Evolutionary conservation across 2,329 filamentous ascomycete genomes (phyloP), one percentile per base, ranked within the genome.

Genomic region (Harringtonia lauricola): DNA sequence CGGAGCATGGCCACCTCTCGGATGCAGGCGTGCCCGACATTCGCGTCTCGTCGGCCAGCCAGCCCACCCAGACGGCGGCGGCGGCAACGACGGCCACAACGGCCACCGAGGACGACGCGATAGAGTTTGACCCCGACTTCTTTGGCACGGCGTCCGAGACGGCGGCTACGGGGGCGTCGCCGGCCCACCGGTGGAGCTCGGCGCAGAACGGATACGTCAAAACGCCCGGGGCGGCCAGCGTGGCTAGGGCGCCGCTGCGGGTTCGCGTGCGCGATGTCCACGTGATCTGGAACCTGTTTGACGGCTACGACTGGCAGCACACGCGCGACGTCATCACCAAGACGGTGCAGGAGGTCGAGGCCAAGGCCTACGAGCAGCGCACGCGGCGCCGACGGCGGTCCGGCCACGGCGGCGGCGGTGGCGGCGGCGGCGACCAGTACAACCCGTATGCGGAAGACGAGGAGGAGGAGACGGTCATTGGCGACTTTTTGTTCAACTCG

Each of bases 401-500:
- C 42, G 66, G 72, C 9, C 29, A 26, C 24, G 8, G 8, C 10
- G 12, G 13, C 6, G 8, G 10, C 12, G 17, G 33, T 35, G 6
- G 9, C 10, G 34, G 34, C 34, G n/a, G 12, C 24, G 69, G 74
- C 43, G 56, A 63, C 58, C 76, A 61, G 55, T 46, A 46, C 46
- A 46, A 28, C 19, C 44, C 48, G 2, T 52, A 49, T 24, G 40
- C 47, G 22, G 83, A 81, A 42, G 81, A 80, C 30, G 80, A 90
- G 21, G 83, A 94, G 39, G 83, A 89, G 36, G 85, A 89, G 60
- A 86, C 80, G 13, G 85, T 84, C 7, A 94, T 96, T 61, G 88
- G 87, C 7, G 94, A 98, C 59, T 94, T 94, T 53, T 70, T 98
- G 15, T 98, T 98, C 72, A 96, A 98, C 59, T 98, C 92, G 0